Evolutionary conservation across 805 yeast species (phyloP), one percentile per base, ranked within the genome.

Genomic region (Candida oleophila): DNA sequence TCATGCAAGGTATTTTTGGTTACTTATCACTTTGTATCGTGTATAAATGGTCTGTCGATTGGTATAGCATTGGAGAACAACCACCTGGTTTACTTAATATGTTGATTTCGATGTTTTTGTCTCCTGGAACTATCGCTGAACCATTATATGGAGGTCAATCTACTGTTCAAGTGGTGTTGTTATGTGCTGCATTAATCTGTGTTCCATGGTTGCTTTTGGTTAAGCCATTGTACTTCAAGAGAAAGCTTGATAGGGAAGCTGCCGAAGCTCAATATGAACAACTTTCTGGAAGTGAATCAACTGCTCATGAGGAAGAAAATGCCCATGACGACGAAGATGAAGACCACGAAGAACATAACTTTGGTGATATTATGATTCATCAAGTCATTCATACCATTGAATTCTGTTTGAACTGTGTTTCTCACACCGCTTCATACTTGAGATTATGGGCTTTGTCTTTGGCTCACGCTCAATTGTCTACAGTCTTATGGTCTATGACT

Each of bases 321-420:
- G 81, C 71, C 15, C 80, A 73, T 41, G 86, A 78, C 16, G 78
- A 77, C n/a, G 69, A 48, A 47, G 81, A 71, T 36, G 81, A 71
- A 44, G 81, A 71, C 40, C 77, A 76, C 52, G 80, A 73, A 34
- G 83, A 70, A 39, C 85, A 83, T 58, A 79, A 84, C 50, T 88
- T 92, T 63, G 97, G 97, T 41, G 99, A 92, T 59, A 81, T 94
- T 30, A 86, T 92, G 85, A 92, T 92, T 56, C 97, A 92, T 67
- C 99, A 92, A 69, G 96, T 92, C 20, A 92, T 92, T 56, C 97
- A 94, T 67, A 94, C 99, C 9, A 92, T 92, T 63, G 99, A 92
- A 74, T 92, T 94, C 71, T 92, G 99, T 62, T 77, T 92, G 62
- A 94, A 94, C 69, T 88, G 97, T 74, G 96, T 92, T 28, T 89